Percentiles rank a stretch among this genome's conserved stretches.
Evolutionary conservation across 345 rosid species (phyloP).

Genomic region (Erysimum cheiranthoides): DNA sequence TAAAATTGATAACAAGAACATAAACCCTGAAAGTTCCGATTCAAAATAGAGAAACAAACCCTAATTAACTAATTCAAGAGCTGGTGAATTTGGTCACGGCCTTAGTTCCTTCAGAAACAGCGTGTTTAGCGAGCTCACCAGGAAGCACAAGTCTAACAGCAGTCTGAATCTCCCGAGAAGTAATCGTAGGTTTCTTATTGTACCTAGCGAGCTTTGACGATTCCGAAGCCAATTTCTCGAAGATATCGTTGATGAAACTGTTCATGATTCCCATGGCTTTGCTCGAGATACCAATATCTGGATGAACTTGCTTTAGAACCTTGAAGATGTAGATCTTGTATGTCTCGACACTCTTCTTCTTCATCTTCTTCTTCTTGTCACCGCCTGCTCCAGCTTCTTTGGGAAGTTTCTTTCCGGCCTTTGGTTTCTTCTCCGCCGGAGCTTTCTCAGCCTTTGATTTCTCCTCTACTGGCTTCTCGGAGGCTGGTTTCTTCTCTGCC

Average conservation of each 20-base stretch:
- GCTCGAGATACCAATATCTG: constrained; percentile 60
- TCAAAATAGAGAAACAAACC: neutral
- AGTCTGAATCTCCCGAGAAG: constrained; percentile 78
- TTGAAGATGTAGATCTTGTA: constrained; percentile 88
- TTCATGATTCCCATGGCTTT: constrained; percentile 84
- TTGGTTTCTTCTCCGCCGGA: constrained; percentile 78
- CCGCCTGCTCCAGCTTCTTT: constrained; percentile 67
- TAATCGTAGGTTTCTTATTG: constrained; percentile 80
- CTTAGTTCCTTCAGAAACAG: constrained; percentile 79
- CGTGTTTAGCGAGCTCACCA: constrained; percentile 77
- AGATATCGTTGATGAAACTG: constrained; percentile 72
- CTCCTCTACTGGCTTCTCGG: constrained; percentile 65
- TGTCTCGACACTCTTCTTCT: constrained; percentile 73
- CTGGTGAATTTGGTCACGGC: constrained; percentile 73
- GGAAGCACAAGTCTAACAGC: constrained; percentile 77
- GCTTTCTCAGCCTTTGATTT: constrained; percentile 69
- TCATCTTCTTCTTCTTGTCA: constrained; percentile 70
- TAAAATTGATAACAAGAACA: neutral
- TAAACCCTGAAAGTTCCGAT: neutral
- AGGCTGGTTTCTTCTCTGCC: constrained; percentile 73
- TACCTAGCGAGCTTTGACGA: constrained; percentile 72
- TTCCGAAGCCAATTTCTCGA: constrained; percentile 74
- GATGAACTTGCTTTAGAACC: constrained; percentile 64
- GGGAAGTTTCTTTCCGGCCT: constrained; percentile 77
- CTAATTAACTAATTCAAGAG: constrained; percentile 7